Base-by-base conservation (phyloP, 371 early-diverging fungal genomes). In the Syncephalastrum sp. region DNA sequence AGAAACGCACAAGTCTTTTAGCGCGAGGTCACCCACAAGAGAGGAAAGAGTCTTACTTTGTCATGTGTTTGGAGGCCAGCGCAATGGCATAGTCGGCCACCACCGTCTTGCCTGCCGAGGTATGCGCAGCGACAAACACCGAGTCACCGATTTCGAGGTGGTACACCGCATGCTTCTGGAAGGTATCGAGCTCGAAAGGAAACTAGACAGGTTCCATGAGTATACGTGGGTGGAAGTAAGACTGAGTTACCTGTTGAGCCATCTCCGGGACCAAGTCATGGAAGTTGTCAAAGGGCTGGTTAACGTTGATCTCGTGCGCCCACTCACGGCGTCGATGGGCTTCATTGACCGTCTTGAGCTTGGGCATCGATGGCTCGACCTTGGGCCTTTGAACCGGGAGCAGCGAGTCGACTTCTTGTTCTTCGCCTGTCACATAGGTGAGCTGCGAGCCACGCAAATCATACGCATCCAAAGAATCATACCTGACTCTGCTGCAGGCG, bases 11-110 rank as follows among this genome's bases (percentile, higher is more conserved):
- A 38, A 12, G 23, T n/a, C 43, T 53, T 24, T 25, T 3, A 21
- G 8, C 8, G 47, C 24, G 14, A 48, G 43, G 4, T 7, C 8
- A 8, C 17, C 46, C 48, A 21, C 14, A 14, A 41, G 15, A 2
- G 4, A 51, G 13, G 42, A 51, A 3, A 7, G 7, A 7, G 27
- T 27, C 64, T 49, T 63, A 84, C 84, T 89, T 87, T 12, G 97
- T 98, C 97, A 96, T 94, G 68, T 97, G 98, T 57, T 91, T 89
- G 61, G 86, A 81, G 12, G 97, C 93, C 57, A 96, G 69, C 0
- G 96, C 93, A 53, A 99, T 94, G 0, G 99, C 99, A 70, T 99
- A 99, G 75, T 99, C 99, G 0, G 99, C 99, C 15, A 99, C 98
- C 2, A 96, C 98, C 0, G 99, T 99, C 77, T 99, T 99, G 56